Base-by-base conservation (phyloP, 2,329 filamentous ascomycete species). In the Venturia pyrina region DNA sequence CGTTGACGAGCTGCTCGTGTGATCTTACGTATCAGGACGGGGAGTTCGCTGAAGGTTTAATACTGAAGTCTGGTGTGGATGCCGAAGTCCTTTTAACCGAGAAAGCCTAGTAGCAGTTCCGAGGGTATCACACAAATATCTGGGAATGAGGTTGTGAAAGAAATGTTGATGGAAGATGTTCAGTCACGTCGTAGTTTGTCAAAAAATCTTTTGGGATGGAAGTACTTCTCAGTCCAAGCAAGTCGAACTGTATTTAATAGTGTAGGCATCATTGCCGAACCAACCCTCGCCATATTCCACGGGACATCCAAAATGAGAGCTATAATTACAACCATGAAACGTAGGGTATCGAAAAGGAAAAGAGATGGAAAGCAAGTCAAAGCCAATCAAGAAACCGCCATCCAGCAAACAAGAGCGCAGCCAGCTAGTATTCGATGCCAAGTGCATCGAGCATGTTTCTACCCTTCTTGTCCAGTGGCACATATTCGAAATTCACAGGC, bases 31-130 rank as follows among this genome's bases (percentile, higher is more conserved):
- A n/a, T 19, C 43, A 53, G 62, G 41, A 64, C 62, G 43, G 41
- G 46, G 62, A 34, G 43, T 64, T 64, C 62, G 62, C 62, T 64
- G 62, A 64, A 64, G 34, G 34, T 64, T 64, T 64, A 56, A 64
- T 64, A 64, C 62, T 64, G 62, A 48, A 41, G 62, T 62, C 21
- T 7, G 17, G 37, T 17, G 28, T 59, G 32, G 28, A 11, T 13
- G 28, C 28, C 48, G 21, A 28, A 50, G 8, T 1, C 50, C 32
- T 37, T 37, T 57, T 34, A 57, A 21, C 53, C 53, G 53, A 59
- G 15, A 50, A n/a, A 15, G 21, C 48, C 48, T 53, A 21, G 21
- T 28, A 21, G 32, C 48, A 10, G 48, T 53, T 10, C 21, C 46
- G 21, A 53, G 48, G 21, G 21, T 28, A 24, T 21, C 21, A 28